phyloP scores from a whole-genome alignment of 1,284 basidiomycete genomes.

The Exsudoporus floridanus region DNA sequence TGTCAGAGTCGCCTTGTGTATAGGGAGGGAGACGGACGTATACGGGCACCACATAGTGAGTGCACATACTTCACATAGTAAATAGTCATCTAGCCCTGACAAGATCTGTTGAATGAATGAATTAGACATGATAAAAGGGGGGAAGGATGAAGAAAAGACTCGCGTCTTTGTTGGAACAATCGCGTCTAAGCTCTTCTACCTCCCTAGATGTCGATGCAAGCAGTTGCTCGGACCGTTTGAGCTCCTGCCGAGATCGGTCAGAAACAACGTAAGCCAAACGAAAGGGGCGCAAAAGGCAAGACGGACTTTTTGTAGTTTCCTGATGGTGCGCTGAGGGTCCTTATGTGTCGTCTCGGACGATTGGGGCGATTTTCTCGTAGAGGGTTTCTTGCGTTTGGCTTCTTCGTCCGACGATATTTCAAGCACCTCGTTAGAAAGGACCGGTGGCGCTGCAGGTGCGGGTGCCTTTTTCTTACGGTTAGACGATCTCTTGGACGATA shows the following conservation, averaged over 20 bases:
- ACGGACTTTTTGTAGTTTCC: constrained; percentile 25
- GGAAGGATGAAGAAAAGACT: background rate
- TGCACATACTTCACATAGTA: constrained; percentile 63
- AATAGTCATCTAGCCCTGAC: constrained; percentile 47
- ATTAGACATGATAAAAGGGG: background rate
- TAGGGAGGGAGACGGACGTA: constrained; percentile 43
- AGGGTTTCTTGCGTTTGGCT: constrained; percentile 5
- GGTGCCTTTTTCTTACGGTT: constrained; percentile 23
- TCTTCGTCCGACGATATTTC: constrained; percentile 36
- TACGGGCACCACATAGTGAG: constrained; percentile 62
- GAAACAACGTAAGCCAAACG: background rate
- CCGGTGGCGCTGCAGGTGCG: background rate
- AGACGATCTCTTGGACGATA: constrained; percentile 34
- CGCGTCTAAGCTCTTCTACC: constrained; percentile 23
- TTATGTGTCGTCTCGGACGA: constrained; percentile 4
- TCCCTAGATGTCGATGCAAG: constrained; percentile 14
- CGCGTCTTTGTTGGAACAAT: constrained; percentile 8
- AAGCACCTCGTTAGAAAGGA: constrained; percentile 20
- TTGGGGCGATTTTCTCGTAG: constrained; percentile 3
- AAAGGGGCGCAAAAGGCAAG: background rate
- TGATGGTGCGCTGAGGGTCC: constrained; percentile 21
- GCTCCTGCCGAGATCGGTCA: constrained; percentile 11
- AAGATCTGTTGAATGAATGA: constrained; percentile 12
- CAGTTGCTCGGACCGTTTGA: constrained; percentile 11
- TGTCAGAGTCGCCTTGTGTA: background rate